Conservation (phyloP, 352 stramenopile genomes). For the Thalassiosira oceanica region DNA sequence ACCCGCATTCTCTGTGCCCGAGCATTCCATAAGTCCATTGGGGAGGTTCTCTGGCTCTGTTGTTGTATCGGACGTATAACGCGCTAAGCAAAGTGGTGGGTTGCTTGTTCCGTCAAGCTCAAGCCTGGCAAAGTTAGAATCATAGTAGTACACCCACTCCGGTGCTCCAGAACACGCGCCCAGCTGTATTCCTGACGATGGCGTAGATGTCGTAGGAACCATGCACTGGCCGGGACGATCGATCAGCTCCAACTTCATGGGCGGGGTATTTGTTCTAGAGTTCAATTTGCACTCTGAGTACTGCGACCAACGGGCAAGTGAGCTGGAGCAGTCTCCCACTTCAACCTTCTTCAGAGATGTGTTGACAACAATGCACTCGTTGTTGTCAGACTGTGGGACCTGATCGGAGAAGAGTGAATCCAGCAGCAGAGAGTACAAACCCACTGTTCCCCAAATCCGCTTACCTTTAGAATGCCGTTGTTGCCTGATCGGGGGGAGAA, state of each 20-base stretch:
- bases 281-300: constrained; percentile 26
- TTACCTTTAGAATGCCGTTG: too few relatives aligned
- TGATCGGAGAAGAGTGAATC: too few relatives aligned
- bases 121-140: constrained; percentile 9
- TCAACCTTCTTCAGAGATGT: not conserved
- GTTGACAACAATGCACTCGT: constrained; percentile 12
- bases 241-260: constrained; percentile 8
- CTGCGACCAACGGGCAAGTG: constrained; percentile 13
- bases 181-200: too few relatives aligned
- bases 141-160: constrained; percentile 21
- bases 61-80: not conserved
- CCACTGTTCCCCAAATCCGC: too few relatives aligned
- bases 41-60: constrained; percentile 4
- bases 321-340: not conserved
- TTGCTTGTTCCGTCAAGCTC: not conserved
- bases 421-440: too few relatives aligned
- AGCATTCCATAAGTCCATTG: constrained; percentile 12
- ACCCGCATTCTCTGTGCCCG: not conserved
- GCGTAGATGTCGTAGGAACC: not conserved
- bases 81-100: constrained; percentile 1
- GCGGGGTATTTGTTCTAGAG: constrained; percentile 9
- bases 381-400: too few relatives aligned
- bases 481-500: too few relatives aligned
- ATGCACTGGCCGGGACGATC: constrained; percentile 5
- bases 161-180: too few relatives aligned